Evolutionary conservation across 805 yeast genomes (phyloP), one percentile per base, ranked within the genome.

Genomic region (Zygotorulaspora chibaensis): DNA sequence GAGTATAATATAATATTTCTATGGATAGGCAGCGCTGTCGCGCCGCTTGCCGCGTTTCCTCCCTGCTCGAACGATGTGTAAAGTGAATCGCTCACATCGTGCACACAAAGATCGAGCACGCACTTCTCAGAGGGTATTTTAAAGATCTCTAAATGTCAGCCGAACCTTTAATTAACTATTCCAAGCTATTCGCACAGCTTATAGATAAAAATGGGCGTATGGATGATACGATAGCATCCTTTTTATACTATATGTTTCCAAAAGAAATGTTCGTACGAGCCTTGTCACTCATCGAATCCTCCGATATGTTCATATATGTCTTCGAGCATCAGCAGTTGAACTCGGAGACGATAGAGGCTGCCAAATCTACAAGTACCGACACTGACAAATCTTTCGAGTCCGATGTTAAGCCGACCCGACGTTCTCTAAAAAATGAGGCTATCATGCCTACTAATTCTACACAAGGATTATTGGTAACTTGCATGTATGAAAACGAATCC

Each of bases 261-360:
- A 43, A 59, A 31, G 68, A 64, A 13, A 45, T 63, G 13, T 63
- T 63, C 39, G 57, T 66, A 8, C 53, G 61, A 34, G 68, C 68
- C 4, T 42, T 66, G 11, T 66, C 70, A 0, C 44, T 66, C 13
- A 36, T 66, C 11, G 70, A 66, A 16, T 61, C 69, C 3, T 48
- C 48, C 27, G 58, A 63, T 40, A 57, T 64, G 63, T 62, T 66
- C 38, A 56, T 66, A 10, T 66, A 66, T 46, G 40, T 57, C 8
- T 48, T 58, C 2, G 57, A 56, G 36, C 40, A 39, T 16, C 28
- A 40, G 35, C 38, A 35, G n/a, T 13, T 33, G 20, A 17, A 16
- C 9, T n/a, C 36, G 6, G 13, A 13, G 4, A n/a, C 36, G 3
- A 33, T 33, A 20, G 17, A 20, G 26, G 29, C 39, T 25, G 7